Percentiles rank a stretch among this genome's conserved stretches.
Conservation (phyloP, 2,329 filamentous ascomycete species). For the Alternaria viburni region DNA sequence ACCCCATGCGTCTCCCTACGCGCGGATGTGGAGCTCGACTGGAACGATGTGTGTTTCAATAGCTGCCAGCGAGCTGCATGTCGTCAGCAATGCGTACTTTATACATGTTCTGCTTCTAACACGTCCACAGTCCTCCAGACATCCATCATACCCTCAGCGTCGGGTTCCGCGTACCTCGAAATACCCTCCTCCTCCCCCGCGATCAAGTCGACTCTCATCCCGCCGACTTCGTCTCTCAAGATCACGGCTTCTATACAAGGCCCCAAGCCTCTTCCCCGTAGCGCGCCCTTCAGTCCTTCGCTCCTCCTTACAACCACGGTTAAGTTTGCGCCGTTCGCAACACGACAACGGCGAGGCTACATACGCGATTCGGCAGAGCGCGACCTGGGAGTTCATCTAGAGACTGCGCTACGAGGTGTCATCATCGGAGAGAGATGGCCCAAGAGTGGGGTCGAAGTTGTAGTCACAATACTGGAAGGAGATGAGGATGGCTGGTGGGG, state of each 20-base stretch:
- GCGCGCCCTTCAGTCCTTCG: slow-evolving; percentile 89
- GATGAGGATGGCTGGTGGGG: slow-evolving; percentile 80
- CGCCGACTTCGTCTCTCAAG: slow-evolving; percentile 74
- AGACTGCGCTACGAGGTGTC: slow-evolving; percentile 86
- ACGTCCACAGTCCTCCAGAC: slow-evolving; percentile 78
- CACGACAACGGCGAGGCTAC: slow-evolving; percentile 80
- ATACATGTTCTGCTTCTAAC: slow-evolving; percentile 19
- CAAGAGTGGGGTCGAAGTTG: slow-evolving; percentile 96
- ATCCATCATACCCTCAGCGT: slow-evolving; percentile 89
- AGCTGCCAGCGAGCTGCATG: too few relatives aligned
- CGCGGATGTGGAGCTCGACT: background rate
- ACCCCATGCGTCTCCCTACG: background rate
- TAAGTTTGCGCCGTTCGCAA: slow-evolving; percentile 96
- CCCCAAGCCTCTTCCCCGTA: slow-evolving; percentile 86
- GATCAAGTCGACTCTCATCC: slow-evolving; percentile 54
- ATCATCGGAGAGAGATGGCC: slow-evolving; percentile 95
- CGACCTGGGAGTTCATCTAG: slow-evolving; percentile 87
- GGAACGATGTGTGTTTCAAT: too few relatives aligned
- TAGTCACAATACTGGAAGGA: slow-evolving; percentile 90
- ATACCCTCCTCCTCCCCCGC: slow-evolving; percentile 55
- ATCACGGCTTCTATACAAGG: slow-evolving; percentile 93
- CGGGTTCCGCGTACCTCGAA: slow-evolving; percentile 87
- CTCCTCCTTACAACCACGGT: slow-evolving; percentile 91
- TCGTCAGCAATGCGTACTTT: background rate
- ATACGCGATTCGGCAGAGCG: slow-evolving; percentile 84